A percentile compares a stretch with the other conserved stretches of the same genome.
phyloP scores from a whole-genome alignment of 1,139 yeast genomes.

The Geotrichum europaeum region DNA sequence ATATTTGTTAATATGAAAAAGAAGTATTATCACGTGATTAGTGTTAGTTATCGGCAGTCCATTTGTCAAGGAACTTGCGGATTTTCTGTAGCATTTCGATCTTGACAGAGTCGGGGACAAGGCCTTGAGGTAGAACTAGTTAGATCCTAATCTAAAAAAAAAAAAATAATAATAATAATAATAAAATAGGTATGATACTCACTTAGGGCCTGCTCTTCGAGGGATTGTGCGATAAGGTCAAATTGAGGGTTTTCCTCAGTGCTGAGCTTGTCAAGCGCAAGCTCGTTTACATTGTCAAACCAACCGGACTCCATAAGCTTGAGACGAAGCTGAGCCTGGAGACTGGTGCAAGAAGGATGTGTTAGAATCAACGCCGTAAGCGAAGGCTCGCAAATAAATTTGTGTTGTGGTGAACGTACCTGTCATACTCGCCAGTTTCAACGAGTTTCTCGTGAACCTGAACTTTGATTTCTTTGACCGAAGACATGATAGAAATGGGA shows the following conservation, averaged over 20 bases:
- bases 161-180: neutral
- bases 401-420: conserved; percentile 28
- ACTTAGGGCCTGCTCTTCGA: conserved; percentile 63
- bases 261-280: conserved; percentile 46
- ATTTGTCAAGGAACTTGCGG: conserved; percentile 51
- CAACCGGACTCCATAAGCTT: conserved; percentile 75
- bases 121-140: conserved; percentile 27
- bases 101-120: conserved; percentile 64
- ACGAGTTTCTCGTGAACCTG: conserved; percentile 67
- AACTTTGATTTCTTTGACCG: conserved; percentile 47
- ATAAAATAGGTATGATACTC: conserved; percentile 24
- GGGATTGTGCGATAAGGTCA: conserved; percentile 45
- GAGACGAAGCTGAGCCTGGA: conserved; percentile 43
- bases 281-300: conserved; percentile 65
- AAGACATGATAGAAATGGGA: neutral
- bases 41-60: conserved; percentile 13
- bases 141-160: neutral
- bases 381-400: neutral
- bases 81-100: conserved; percentile 54
- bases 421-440: conserved; percentile 74
- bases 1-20: neutral
- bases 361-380: neutral
- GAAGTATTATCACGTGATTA: neutral
- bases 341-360: conserved; percentile 19
- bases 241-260: conserved; percentile 44